Percentiles rank a stretch among this genome's conserved stretches.
phyloP scores from a whole-genome alignment of 371 early-diverging fungal genomes.

The Mucor plumbeus region DNA sequence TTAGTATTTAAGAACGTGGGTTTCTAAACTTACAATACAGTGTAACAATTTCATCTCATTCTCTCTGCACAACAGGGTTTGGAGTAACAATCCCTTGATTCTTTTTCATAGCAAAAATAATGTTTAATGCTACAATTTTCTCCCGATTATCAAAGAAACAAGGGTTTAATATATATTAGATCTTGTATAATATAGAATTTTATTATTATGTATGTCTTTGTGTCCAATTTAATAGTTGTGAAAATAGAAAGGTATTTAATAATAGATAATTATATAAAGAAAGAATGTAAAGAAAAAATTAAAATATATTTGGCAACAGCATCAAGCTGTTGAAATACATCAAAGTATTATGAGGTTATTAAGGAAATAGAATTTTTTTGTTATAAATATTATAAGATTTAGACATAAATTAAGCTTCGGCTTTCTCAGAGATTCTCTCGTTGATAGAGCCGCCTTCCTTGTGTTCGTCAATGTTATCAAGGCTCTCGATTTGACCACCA shows the following conservation, averaged over 20 bases:
- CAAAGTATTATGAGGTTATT: background rate
- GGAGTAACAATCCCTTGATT: background rate
- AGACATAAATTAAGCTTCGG: conserved; percentile 12
- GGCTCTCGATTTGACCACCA: conserved; percentile 21
- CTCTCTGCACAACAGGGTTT: conserved; percentile 3
- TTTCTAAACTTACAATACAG: background rate
- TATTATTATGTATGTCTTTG: background rate
- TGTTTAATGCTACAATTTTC: background rate
- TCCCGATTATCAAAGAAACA: background rate
- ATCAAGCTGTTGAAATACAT: conserved; percentile 16
- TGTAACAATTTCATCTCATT: background rate
- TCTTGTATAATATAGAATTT: background rate
- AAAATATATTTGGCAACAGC: conserved; percentile 15
- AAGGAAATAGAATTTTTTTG: background rate
- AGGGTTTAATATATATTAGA: background rate
- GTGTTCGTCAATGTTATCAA: conserved; percentile 13
- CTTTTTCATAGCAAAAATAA: background rate
- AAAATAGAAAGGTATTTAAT: background rate
- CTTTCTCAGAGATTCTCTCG: conserved; percentile 22
- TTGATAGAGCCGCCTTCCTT: conserved; percentile 22
- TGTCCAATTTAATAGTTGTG: background rate
- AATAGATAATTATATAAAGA: background rate
- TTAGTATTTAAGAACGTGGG: background rate
- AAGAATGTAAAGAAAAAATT: background rate
- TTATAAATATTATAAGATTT: background rate